Evolutionary conservation across 805 yeast genomes (phyloP).

Genomic region (Tetrapisispora iriomotensis): DNA sequence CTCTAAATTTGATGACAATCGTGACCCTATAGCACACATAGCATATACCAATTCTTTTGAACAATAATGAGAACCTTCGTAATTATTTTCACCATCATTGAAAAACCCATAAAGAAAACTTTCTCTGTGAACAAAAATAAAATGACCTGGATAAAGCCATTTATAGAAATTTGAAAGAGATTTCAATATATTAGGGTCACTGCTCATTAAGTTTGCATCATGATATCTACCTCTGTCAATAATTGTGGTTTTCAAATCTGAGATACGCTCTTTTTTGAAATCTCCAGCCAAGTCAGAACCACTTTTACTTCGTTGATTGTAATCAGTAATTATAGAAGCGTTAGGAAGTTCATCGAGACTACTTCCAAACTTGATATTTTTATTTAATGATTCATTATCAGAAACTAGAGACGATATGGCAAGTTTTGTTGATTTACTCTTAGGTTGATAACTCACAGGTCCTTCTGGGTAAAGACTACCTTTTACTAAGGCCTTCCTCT

Average conservation of each 20-base stretch:
- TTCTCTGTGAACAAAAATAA: conserved; percentile 54
- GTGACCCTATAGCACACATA: conserved; percentile 50
- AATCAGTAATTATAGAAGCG: neutral
- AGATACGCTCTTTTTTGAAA: conserved; percentile 19
- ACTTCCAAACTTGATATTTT: neutral
- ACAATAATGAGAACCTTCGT: conserved; percentile 39
- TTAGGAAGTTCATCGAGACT: neutral
- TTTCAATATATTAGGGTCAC: conserved; percentile 23
- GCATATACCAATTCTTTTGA: conserved; percentile 45
- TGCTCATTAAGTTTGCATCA: conserved; percentile 18
- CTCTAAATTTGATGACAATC: conserved; percentile 37
- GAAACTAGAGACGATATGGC: conserved; percentile 11
- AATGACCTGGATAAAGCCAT: conserved; percentile 60
- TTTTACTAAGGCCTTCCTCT: conserved; percentile 18
- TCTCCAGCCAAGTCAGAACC: neutral
- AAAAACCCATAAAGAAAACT: conserved; percentile 53
- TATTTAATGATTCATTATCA: conserved; percentile 5
- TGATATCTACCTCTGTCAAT: conserved; percentile 17
- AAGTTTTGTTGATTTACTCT: conserved; percentile 5
- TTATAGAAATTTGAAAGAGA: conserved; percentile 37
- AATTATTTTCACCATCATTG: conserved; percentile 38
- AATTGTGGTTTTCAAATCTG: conserved; percentile 27
- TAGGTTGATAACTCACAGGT: conserved; percentile 20
- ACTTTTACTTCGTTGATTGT: neutral
- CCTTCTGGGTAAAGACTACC: conserved; percentile 30